Evolutionary conservation across 495 filamentous ascomycete genomes (phyloP).

Genomic region (Aspergillus bridgeri): DNA sequence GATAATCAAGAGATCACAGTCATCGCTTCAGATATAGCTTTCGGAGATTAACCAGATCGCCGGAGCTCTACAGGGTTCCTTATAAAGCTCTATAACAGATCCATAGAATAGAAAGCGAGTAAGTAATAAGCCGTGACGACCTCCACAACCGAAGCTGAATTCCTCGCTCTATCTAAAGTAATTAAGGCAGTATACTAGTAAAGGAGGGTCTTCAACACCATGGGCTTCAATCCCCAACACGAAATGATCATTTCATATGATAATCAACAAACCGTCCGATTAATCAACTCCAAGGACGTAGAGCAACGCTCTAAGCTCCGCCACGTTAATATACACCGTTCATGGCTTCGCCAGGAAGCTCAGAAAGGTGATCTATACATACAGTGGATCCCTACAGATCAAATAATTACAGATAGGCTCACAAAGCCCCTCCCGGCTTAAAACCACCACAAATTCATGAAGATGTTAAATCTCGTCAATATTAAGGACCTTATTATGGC

Average conservation of each 20-base stretch:
- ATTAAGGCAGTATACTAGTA: constrained; percentile 11
- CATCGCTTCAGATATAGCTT: no score
- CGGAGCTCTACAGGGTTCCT: no score
- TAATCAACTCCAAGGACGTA: neutral
- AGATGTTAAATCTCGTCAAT: no score
- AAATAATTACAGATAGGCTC: neutral
- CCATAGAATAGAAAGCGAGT: constrained; percentile 21
- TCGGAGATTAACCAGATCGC: constrained; percentile 6
- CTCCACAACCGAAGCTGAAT: constrained; percentile 19
- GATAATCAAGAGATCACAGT: neutral
- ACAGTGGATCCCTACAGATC: neutral
- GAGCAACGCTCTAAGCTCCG: neutral
- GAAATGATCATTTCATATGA: neutral
- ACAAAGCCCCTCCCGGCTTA: no score
- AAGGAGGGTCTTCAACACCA: constrained; percentile 1
- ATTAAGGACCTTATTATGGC: no score
- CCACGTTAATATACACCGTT: neutral
- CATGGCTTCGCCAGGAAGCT: neutral
- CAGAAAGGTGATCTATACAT: neutral
- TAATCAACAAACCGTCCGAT: neutral
- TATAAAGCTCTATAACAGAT: constrained; percentile 16
- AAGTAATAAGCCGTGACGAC: constrained; percentile 24
- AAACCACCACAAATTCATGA: no score
- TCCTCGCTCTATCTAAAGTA: constrained; percentile 9
- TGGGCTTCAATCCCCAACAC: neutral